Base-by-base conservation (phyloP, 1,284 basidiomycete species). In the Tilletia horrida region DNA sequence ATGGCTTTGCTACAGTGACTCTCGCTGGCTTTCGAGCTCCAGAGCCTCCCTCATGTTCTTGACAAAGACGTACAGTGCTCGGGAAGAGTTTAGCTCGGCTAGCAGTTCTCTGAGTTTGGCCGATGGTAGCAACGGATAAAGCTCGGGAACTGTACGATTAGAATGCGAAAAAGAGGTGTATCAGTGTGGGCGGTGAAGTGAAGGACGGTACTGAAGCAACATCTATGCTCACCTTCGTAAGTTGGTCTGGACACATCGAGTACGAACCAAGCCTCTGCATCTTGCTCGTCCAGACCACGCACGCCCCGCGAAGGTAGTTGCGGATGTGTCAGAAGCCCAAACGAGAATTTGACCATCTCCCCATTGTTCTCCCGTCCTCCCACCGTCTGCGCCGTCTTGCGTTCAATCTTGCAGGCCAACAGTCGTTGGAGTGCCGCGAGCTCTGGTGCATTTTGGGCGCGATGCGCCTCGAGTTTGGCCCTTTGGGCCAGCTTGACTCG, bases 321-420 rank as follows among this genome's bases (percentile, higher is more conserved):
- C 11, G 55, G 13, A 0, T 72, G 69, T 29, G 77, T 75, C 31
- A 81, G 44, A 31, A 71, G 65, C 8, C 64, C 63, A 63, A 80
- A 80, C n/a, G 65, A 70, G 67, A 81, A 81, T 21, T 71, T 67
- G 18, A 79, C 72, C 18, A 71, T 44, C 42, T 78, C 74, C 29
- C 66, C 78, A 74, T 55, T 47, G 7, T 2, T 18, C 27, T 13
- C 18, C 50, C n/a, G 44, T 48, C 64, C 40, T 55, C 44, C 29
- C 35, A 40, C 55, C 67, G 64, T 61, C 35, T 40, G 4, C 23
- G 27, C 13, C 55, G 27, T 27, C n/a, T 68, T 57, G 18, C 63
- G 52, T 48, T 48, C 65, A 31, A 65, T 65, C 57, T 23, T 27
- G 9, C 31, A 66, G 23, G 18, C 45, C 6, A 66, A 25, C 9